These are phyloP conservation scores for Lactarius hengduanensis DNA, from an alignment of 768 basidiomycete genomes.

Conservation along the genomic window DNA sequence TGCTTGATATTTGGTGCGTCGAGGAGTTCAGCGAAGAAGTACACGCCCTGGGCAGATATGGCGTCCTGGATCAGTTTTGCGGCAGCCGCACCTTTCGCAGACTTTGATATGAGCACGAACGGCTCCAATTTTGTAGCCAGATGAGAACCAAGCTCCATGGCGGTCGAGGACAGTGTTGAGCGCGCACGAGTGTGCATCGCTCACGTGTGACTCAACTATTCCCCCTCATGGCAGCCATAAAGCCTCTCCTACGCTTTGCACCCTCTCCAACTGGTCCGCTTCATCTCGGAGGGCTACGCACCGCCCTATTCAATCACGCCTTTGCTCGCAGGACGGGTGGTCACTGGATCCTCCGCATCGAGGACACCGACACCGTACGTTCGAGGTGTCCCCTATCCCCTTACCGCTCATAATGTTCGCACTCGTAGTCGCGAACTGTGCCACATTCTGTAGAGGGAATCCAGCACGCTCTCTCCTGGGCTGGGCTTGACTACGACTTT, in stretches of 20 bases:
- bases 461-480: slow-evolving; percentile 77
- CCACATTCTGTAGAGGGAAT: slow-evolving; percentile 85
- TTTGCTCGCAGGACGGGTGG: slow-evolving; percentile 80
- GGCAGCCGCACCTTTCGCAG: slow-evolving; percentile 87
- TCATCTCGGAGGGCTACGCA: slow-evolving; percentile 92
- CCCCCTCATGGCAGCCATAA: slow-evolving; percentile 4
- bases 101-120: slow-evolving; percentile 88
- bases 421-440: slow-evolving; percentile 67
- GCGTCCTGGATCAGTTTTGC: slow-evolving; percentile 87
- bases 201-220: slow-evolving; percentile 7
- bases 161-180: background rate
- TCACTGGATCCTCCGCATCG: slow-evolving; percentile 88
- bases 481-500: slow-evolving; percentile 87
- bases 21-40: slow-evolving; percentile 87
- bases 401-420: background rate
- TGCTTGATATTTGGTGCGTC: slow-evolving; percentile 82
- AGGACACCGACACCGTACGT: slow-evolving; percentile 91
- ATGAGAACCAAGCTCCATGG: slow-evolving; percentile 64
- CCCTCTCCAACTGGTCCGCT: slow-evolving; percentile 95
- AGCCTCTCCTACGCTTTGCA: slow-evolving; percentile 76
- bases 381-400: background rate
- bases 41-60: slow-evolving; percentile 85
- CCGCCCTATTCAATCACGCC: slow-evolving; percentile 90
- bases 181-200: background rate
- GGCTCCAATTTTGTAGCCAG: slow-evolving; percentile 78